Evolutionary conservation across 306 rosid species (phyloP).

Genomic region (Vigna reflexopilosa): DNA sequence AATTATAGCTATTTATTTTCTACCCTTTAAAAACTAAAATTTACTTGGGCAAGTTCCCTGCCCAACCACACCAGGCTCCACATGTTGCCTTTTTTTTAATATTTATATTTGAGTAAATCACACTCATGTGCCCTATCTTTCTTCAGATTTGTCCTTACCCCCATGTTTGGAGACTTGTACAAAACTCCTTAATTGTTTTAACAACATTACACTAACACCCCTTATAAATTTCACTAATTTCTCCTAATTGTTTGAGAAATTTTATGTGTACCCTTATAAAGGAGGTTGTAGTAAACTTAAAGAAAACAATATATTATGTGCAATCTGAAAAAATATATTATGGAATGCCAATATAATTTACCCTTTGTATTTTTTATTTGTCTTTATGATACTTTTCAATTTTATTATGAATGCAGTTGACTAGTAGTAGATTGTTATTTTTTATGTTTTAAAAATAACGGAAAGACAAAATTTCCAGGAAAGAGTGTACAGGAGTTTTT

Average conservation of each 20-base stretch:
- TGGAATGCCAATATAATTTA: too few relatives aligned
- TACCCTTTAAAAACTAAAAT: slow-evolving; percentile 29
- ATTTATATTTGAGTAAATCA: background rate
- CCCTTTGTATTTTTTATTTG: slow-evolving; percentile 3
- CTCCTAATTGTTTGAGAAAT: too few relatives aligned
- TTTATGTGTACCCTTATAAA: too few relatives aligned
- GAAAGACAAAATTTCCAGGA: slow-evolving; percentile 13
- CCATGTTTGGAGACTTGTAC: too few relatives aligned
- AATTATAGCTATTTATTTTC: slow-evolving; percentile 5
- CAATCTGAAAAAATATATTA: too few relatives aligned
- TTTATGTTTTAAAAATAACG: slow-evolving; percentile 28
- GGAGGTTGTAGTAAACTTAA: too few relatives aligned
- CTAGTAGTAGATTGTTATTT: background rate
- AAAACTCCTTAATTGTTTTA: too few relatives aligned
- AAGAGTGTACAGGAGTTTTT: slow-evolving; percentile 26
- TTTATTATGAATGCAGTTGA: slow-evolving; percentile 15
- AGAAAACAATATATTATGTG: too few relatives aligned
- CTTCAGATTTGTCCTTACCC: too few relatives aligned
- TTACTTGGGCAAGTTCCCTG: slow-evolving; percentile 2
- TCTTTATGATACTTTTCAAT: slow-evolving; percentile 11
- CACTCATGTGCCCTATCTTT: too few relatives aligned
- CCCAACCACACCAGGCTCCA: slow-evolving; percentile 23
- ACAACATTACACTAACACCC: too few relatives aligned
- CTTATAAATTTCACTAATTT: too few relatives aligned
- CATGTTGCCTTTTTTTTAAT: slow-evolving; percentile 3